A percentile compares a stretch with the other conserved stretches of the same genome.
These are phyloP conservation scores for Macrocybe sp. DNA, from an alignment of 1,284 basidiomycete genomes.

Conservation along the genomic window DNA sequence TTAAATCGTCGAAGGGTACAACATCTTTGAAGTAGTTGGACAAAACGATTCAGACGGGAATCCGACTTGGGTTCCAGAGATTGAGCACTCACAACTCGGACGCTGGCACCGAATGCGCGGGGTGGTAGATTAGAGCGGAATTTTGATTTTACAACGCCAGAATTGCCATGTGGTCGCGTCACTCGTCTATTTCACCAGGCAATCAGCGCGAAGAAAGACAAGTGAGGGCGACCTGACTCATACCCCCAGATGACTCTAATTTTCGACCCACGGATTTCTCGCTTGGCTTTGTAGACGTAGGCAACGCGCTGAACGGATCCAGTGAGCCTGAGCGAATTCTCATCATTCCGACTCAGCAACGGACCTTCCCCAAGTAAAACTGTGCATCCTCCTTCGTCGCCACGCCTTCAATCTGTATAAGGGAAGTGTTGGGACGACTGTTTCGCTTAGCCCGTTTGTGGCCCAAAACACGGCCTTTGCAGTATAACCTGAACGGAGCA, in stretches of 20 bases:
- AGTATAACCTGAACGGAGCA: slow-evolving; percentile 74
- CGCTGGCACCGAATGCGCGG: slow-evolving; percentile 90
- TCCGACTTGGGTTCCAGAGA: background rate
- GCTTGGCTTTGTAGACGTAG: slow-evolving; percentile 96
- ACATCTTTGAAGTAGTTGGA: slow-evolving; percentile 38
- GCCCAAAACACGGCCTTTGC: slow-evolving; percentile 95
- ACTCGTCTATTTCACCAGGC: slow-evolving; percentile 56
- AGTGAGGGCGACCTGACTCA: slow-evolving; percentile 30
- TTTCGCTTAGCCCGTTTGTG: slow-evolving; percentile 99
- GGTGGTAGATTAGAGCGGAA: slow-evolving; percentile 97
- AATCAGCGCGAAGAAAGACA: no score
- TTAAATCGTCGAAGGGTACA: slow-evolving; percentile 56
- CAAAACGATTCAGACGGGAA: slow-evolving; percentile 8
- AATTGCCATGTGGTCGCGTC: slow-evolving; percentile 91
- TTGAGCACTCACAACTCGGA: slow-evolving; percentile 69
- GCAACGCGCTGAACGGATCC: slow-evolving; percentile 73
- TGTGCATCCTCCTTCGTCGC: slow-evolving; percentile 91
- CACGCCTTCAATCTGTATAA: slow-evolving; percentile 97
- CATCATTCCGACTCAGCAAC: slow-evolving; percentile 17
- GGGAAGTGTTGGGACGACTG: slow-evolving; percentile 90
- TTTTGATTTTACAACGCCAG: slow-evolving; percentile 97
- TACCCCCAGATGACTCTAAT: slow-evolving; percentile 95
- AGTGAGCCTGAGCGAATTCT: slow-evolving; percentile 2
- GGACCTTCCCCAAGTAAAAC: slow-evolving; percentile 98
- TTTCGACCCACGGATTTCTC: slow-evolving; percentile 88